Percentiles rank a stretch among this genome's conserved stretches.
Conservation (phyloP, 2,329 filamentous ascomycete species). For the Exophiala aquamarina region DNA sequence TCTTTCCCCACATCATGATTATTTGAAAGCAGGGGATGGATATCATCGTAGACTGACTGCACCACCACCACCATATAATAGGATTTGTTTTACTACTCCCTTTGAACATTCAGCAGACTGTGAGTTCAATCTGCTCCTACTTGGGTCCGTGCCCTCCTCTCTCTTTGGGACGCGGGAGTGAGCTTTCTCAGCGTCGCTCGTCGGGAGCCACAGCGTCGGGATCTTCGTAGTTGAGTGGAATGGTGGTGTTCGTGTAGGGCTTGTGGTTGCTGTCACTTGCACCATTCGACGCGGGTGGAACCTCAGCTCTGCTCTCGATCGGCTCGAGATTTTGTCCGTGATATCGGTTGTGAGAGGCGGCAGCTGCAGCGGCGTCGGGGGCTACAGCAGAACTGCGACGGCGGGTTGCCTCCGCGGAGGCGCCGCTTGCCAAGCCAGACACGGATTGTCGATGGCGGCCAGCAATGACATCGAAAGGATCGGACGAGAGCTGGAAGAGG, state of each 20-base stretch:
- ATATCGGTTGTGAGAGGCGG: conserved; percentile 17
- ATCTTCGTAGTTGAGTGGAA: conserved; percentile 3
- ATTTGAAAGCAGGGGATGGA: too few species aligned
- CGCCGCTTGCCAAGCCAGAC: conserved; percentile 20
- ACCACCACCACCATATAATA: too few species aligned
- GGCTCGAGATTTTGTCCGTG: conserved; percentile 21
- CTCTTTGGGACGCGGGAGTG: neutral
- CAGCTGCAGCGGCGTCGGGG: conserved; percentile 18
- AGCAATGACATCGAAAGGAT: conserved; percentile 25
- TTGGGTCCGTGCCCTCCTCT: neutral
- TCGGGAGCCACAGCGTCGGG: conserved; percentile 20
- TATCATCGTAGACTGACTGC: too few species aligned
- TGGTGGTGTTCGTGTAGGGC: conserved; percentile 16
- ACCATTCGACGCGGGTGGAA: conserved; percentile 4
- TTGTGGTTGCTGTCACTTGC: conserved; percentile 3
- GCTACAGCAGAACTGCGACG: conserved; percentile 28
- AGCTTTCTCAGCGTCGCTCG: conserved; percentile 14
- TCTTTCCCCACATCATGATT: too few species aligned
- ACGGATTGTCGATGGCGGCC: conserved; percentile 25
- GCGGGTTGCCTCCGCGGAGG: conserved; percentile 22
- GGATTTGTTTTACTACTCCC: too few species aligned
- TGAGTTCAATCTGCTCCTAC: too few species aligned
- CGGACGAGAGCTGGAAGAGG: conserved; percentile 23
- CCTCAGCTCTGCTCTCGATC: conserved; percentile 21
- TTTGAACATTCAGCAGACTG: too few species aligned